A percentile compares a stretch with the other conserved stretches of the same genome.
These are phyloP conservation scores for Paraphaeosphaeria sporulosa DNA, from an alignment of 2,329 filamentous ascomycete species.

Conservation along the genomic window DNA sequence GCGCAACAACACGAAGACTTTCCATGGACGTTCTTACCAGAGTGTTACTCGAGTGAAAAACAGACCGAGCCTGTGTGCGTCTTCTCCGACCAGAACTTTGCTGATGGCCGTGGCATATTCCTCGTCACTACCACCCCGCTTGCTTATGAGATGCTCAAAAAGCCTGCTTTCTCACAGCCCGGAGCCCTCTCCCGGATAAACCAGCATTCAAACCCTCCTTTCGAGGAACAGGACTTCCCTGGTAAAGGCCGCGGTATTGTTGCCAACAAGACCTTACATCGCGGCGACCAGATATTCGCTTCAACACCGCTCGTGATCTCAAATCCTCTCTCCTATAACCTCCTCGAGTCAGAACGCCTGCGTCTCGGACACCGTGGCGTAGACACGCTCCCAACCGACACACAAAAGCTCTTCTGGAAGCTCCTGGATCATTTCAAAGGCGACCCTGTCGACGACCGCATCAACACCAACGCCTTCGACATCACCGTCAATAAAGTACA, in stretches of 20 bases:
- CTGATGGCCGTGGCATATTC: conserved; percentile 41
- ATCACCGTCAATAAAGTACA: conserved; percentile 30
- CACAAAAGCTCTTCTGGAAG: conserved; percentile 36
- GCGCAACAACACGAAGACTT: conserved; percentile 31
- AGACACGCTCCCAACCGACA: conserved; percentile 29
- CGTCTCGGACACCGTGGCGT: conserved; percentile 38
- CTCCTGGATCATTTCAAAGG: conserved; percentile 41
- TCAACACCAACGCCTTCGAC: conserved; percentile 48
- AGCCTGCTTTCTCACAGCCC: conserved; percentile 39
- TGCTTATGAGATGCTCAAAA: conserved; percentile 38
- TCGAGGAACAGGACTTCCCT: conserved; percentile 39
- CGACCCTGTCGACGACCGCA: conserved; percentile 42
- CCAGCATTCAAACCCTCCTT: conserved; percentile 37
- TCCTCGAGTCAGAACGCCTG: conserved; percentile 34
- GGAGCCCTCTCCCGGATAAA: conserved; percentile 28
- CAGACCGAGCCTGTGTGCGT: conserved; percentile 38
- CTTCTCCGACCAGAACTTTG: conserved; percentile 41
- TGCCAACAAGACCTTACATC: conserved; percentile 44
- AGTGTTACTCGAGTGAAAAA: conserved; percentile 40
- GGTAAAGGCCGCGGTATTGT: conserved; percentile 43
- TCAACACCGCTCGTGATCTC: conserved; percentile 42
- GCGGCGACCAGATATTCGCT: conserved; percentile 45
- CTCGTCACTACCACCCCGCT: conserved; percentile 35
- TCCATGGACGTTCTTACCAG: conserved; percentile 44
- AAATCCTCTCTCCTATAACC: conserved; percentile 34